Evolutionary conservation across 805 yeast species (phyloP), one percentile per base, ranked within the genome.

Genomic region (Candida rishiriensis): DNA sequence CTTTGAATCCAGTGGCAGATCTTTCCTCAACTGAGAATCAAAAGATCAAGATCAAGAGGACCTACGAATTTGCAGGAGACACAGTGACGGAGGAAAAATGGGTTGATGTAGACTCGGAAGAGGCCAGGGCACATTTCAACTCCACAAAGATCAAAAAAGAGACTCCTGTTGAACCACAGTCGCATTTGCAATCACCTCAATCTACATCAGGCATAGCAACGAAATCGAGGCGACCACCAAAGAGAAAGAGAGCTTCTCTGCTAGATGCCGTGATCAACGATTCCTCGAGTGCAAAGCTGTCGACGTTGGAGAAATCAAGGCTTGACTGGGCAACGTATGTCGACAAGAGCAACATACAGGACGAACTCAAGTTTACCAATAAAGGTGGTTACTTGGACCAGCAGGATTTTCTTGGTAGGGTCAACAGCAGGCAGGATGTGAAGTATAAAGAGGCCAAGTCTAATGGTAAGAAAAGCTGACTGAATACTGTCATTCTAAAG

Each of bases 311-410:
- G 61, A 93, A 93, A 65, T 86, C 96, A 1, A 72, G 95, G 50
- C 71, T 93, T 40, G 99, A 93, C 65, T 93, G 98, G 96, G 95
- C 95, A 1, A 79, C 86, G 38, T 89, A 86, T 66, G 97, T 93
- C 29, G 97, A 91, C 65, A 76, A 85, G 51, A 81, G 83, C 51
- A 89, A 89, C 44, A 82, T 93, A 38, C 73, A 78, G 41, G 97
- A 88, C 52, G 99, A 93, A 50, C 75, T 93, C 58, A 75, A 73
- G 39, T 74, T 78, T 44, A 85, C 83, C 59, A 90, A 89, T 61
- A 90, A 86, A 69, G 93, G 83, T 41, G 99, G 99, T 9, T 93
- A 83, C 65, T 68, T 93, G 57, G 96, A 88, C 49, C 88, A 81
- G 59, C 97, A 91, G 63, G 97, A 86, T 53, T 93, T 93, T 75